Base-by-base conservation (phyloP, 2,329 filamentous ascomycete species). In the Hirsutella minnesotensis region DNA sequence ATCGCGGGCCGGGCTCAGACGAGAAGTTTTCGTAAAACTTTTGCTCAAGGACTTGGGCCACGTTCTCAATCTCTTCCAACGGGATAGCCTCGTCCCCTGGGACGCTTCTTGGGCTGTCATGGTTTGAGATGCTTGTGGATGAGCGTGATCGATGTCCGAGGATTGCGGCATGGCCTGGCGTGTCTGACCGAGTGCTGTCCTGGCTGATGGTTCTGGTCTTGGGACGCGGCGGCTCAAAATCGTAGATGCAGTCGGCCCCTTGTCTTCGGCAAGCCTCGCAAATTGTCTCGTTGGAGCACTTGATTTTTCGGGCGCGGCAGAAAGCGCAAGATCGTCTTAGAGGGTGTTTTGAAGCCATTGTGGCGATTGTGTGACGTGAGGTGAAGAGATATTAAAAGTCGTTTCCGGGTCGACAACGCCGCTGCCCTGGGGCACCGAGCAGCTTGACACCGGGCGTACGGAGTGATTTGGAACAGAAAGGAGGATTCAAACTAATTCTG, bases 301-400 rank as follows among this genome's bases (percentile, higher is more conserved):
- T 63, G 51, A 63, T 62, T 50, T 63, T 63, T 15, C 60, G 53
- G 21, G 60, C 58, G n/a, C 60, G 56, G 48, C 60, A 63, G 41
- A 62, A 63, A 42, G 57, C 54, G 48, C 60, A 63, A 1, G 59
- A 62, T 21, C 58, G 53, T 39, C 59, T 56, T 18, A 62, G 44
- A 2, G 59, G 56, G 31, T 62, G 57, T 43, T 59, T 59, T 13
- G 56, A 51, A 29, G 52, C 44, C 57, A 59, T 59, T 15, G 8
- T n/a, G 33, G 33, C 33, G 16, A 18, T 18, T 34, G 33, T 34
- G 33, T 34, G 15, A 16, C 9, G 7, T 7, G 12, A 12, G 33
- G 16, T 13, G 31, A 33, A 16, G n/a, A 13, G 8, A 13, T 8
- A 5, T 18, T 18, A 16, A 18, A 9, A 4, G 15, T 34, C 16